Conservation (phyloP, 164 flowering plant genomes). For the Annona cherimola region DNA sequence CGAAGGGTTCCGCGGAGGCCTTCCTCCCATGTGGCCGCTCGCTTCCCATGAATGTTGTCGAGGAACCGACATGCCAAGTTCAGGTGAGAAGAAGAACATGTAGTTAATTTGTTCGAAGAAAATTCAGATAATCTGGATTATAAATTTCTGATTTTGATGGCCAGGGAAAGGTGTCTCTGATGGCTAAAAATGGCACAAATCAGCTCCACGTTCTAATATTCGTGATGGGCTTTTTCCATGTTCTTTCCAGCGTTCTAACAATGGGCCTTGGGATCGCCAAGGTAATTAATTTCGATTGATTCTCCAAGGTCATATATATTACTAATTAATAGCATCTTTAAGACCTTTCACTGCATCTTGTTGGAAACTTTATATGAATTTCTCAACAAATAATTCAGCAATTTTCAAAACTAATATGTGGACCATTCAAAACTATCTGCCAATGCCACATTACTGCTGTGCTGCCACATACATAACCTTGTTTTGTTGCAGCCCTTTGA, state of each 20-base stretch:
- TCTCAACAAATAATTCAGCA: too few relatives aligned
- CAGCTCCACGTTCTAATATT: constrained; percentile 49
- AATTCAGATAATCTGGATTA: not conserved
- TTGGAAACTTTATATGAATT: too few relatives aligned
- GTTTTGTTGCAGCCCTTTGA: too few relatives aligned
- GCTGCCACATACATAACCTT: too few relatives aligned
- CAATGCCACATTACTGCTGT: too few relatives aligned
- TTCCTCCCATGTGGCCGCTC: constrained; percentile 47
- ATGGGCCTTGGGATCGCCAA: constrained; percentile 52
- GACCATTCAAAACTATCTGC: too few relatives aligned
- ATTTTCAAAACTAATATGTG: too few relatives aligned
- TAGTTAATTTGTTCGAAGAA: not conserved
- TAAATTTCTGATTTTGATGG: not conserved
- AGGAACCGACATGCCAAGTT: constrained; percentile 35
- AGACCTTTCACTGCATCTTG: too few relatives aligned
- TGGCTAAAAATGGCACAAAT: constrained; percentile 36
- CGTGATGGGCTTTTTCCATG: constrained; percentile 42
- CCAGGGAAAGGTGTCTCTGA: constrained; percentile 52
- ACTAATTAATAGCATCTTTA: too few relatives aligned
- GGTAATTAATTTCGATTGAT: constrained; percentile 30
- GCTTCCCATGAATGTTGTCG: constrained; percentile 17
- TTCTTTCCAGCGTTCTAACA: constrained; percentile 37
- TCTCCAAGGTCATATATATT: not conserved
- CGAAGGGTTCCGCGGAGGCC: constrained; percentile 23
- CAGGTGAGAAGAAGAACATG: constrained; percentile 20